A percentile compares a stretch with the other conserved stretches of the same genome.
Evolutionary conservation across 352 stramenopile species (phyloP).

Genomic region (Thalassiosira mediterranea): DNA sequence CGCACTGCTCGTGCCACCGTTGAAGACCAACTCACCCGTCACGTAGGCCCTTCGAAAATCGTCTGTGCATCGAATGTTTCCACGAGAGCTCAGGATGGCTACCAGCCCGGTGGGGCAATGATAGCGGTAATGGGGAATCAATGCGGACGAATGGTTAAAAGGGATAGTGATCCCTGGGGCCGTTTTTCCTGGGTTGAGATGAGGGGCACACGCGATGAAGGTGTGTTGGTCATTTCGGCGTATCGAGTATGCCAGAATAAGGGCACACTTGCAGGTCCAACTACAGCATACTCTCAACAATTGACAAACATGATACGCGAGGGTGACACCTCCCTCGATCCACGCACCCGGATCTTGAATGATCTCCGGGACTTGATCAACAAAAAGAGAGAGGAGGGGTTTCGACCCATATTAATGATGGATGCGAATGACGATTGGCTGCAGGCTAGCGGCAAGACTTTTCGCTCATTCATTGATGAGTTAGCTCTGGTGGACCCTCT

Average conservation of each 20-base stretch:
- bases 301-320: background rate
- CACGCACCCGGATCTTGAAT: background rate
- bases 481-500: constrained; percentile 1
- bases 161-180: constrained; percentile 6
- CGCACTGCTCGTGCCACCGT: no score
- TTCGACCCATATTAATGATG: constrained; percentile 2
- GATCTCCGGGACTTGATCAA: background rate
- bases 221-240: constrained; percentile 15
- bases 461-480: background rate
- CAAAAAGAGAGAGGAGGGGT: background rate
- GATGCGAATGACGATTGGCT: constrained; percentile 11
- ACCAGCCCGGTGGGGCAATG: constrained; percentile 4
- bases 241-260: constrained; percentile 22
- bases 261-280: background rate
- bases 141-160: background rate
- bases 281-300: constrained; percentile 7
- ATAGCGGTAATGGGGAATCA: background rate
- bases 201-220: constrained; percentile 16
- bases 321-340: background rate
- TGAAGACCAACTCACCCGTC: no score
- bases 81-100: no score
- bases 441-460: background rate
- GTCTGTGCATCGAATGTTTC: no score
- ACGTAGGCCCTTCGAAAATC: no score
- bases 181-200: constrained; percentile 10